Evolutionary conservation across 192 early-diverging fungal species (phyloP).

Genomic region (Linnemannia hyalina): DNA sequence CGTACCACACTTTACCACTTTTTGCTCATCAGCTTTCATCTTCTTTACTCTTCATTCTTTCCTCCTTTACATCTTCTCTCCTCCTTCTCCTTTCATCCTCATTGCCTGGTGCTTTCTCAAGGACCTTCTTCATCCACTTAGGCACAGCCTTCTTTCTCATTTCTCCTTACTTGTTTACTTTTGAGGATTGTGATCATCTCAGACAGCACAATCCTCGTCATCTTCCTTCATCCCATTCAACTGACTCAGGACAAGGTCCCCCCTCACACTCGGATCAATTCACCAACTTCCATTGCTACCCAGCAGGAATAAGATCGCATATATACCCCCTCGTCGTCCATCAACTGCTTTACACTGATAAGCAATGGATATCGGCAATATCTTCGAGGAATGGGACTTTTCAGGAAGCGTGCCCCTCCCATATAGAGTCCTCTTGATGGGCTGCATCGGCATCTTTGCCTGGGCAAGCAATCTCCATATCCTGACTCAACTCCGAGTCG

Average conservation of each 20-base stretch:
- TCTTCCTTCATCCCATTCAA: background rate
- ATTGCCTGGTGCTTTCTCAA: slow-evolving; percentile 2
- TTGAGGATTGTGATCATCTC: background rate
- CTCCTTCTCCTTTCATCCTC: background rate
- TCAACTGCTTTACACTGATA: background rate
- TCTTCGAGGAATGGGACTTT: slow-evolving; percentile 59
- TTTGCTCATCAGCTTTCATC: too few relatives aligned
- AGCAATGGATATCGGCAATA: slow-evolving; percentile 57
- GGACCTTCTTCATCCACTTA: background rate
- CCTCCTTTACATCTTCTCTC: background rate
- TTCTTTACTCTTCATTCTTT: background rate
- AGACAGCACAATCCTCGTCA: background rate
- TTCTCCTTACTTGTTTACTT: background rate
- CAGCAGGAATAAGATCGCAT: background rate
- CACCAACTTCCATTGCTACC: background rate
- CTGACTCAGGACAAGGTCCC: background rate
- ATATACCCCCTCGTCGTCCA: background rate
- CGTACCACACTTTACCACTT: background rate
- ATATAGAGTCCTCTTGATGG: slow-evolving; percentile 64
- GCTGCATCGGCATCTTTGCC: slow-evolving; percentile 69
- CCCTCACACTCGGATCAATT: too few relatives aligned
- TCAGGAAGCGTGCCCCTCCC: slow-evolving; percentile 60
- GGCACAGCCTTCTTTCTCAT: background rate
- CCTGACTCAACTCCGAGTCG: slow-evolving; percentile 58
- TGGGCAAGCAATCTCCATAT: slow-evolving; percentile 70